Evolutionary conservation across 768 basidiomycete species (phyloP).

Genomic region (Collybia sordida): DNA sequence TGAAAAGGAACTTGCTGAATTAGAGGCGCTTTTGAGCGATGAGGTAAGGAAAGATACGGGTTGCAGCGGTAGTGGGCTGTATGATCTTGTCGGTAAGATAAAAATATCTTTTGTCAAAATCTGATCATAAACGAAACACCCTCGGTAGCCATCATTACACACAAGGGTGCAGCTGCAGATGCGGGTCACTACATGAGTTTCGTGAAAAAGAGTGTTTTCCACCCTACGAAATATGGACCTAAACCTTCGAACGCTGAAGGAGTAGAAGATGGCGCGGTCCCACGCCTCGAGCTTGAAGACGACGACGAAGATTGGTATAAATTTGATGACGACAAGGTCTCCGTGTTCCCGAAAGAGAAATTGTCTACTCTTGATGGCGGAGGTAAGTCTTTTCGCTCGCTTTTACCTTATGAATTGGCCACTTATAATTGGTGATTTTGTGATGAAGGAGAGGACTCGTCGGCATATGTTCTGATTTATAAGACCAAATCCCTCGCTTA

Average conservation of each 20-base stretch:
- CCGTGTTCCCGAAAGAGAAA: constrained; percentile 83
- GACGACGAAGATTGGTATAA: constrained; percentile 91
- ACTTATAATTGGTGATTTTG: constrained; percentile 19
- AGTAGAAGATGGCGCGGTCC: constrained; percentile 9
- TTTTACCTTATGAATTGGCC: neutral
- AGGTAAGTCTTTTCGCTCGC: constrained; percentile 33
- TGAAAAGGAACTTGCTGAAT: constrained; percentile 59
- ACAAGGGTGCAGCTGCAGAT: constrained; percentile 95
- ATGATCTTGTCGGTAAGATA: constrained; percentile 84
- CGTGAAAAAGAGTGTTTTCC: constrained; percentile 76
- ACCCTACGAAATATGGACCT: constrained; percentile 31
- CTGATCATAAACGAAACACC: neutral
- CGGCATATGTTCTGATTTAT: constrained; percentile 89
- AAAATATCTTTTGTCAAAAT: neutral
- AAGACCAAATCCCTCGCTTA: constrained; percentile 45
- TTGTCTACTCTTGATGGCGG: constrained; percentile 86
- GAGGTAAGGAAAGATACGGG: constrained; percentile 70
- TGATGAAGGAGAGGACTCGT: constrained; percentile 72
- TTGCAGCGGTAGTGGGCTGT: constrained; percentile 76
- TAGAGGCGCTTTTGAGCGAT: constrained; percentile 63
- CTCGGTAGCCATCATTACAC: constrained; percentile 81
- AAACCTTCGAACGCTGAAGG: constrained; percentile 14
- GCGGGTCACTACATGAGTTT: constrained; percentile 96
- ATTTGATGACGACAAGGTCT: constrained; percentile 95
- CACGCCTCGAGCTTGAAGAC: constrained; percentile 43